Conservation (phyloP, 306 rosid genomes). For the Dalbergia cultrata region DNA sequence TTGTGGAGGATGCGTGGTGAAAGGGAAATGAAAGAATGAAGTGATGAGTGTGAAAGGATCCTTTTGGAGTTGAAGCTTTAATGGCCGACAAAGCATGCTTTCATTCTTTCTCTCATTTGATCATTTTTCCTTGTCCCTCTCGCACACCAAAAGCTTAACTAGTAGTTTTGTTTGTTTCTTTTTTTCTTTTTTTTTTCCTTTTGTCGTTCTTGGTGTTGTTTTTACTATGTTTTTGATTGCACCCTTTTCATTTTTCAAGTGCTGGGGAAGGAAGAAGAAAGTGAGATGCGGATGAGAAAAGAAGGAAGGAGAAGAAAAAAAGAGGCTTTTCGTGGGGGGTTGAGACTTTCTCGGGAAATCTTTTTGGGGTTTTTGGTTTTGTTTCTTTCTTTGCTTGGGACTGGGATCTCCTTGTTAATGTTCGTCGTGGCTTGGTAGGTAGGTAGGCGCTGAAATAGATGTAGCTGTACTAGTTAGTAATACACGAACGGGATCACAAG, state of each 20-base stretch:
- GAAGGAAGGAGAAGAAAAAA: neutral
- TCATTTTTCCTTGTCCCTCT: conserved; percentile 27
- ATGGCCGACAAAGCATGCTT: conserved; percentile 87
- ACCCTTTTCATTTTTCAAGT: conserved; percentile 33
- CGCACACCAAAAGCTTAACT: conserved; percentile 17
- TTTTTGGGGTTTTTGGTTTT: neutral
- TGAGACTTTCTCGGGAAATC: conserved; percentile 28
- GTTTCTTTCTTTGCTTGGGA: conserved; percentile 6
- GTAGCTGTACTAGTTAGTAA: neutral
- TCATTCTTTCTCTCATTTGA: conserved; percentile 48
- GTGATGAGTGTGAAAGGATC: conserved; percentile 46
- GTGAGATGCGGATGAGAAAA: conserved; percentile 36
- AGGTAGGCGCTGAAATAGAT: conserved; percentile 55
- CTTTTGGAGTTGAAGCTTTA: conserved; percentile 54
- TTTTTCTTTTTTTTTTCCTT: neutral
- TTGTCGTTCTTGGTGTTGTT: conserved; percentile 13
- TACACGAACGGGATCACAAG: neutral
- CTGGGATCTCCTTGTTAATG: neutral
- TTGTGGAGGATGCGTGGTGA: neutral
- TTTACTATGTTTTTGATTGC: neutral
- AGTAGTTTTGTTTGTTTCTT: neutral
- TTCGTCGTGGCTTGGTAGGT: conserved; percentile 17
- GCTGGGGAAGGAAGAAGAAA: conserved; percentile 41
- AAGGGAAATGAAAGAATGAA: conserved; percentile 33
- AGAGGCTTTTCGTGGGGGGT: neutral